Base-by-base conservation (phyloP, 495 filamentous ascomycete genomes). In the Hypoxylon crocopeplum region DNA sequence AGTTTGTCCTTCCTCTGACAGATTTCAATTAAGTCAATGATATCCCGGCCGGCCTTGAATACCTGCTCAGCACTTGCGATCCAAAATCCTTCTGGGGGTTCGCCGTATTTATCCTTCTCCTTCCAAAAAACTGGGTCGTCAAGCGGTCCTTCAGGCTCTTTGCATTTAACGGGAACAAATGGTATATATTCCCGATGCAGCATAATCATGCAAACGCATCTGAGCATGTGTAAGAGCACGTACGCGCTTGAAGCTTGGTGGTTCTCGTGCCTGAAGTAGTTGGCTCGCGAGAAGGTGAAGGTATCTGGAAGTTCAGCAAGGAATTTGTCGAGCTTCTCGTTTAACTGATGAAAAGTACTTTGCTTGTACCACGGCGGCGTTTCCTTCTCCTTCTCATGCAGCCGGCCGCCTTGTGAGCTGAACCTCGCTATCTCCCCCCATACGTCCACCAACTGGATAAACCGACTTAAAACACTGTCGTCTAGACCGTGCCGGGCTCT, bases 141-240 rank as follows among this genome's bases (percentile, higher is more conserved):
- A 13, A 92, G 70, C 0, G 91, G 91, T 0, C 91, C 91, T 17
- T 82, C 67, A 0, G 90, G 89, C 56, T 82, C 83, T 17, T 74
- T 69, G 72, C 87, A 90, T 2, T 84, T 84, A 15, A 92, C 70
- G 6, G 92, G 88, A 12, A 96, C 80, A 68, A 93, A 94, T 0
- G 91, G 90, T 21, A 95, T 80, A 66, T 90, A 93, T 64, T 92
- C 86, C 53, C 90, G 82, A 69, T 94, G 88, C 17, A 95, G 79
- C 66, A 91, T 86, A 48, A 96, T 90, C 29, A 84, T 78, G 53
- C 88, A 93, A 5, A 95, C 75, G 25, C 87, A 86, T 60, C 88
- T 87, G 4, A 91, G 84, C 56, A 89, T 86, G 64, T 96, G 91
- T 71, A 94, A 79, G 16, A 91, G 79, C 3, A 87, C 87, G 61